phyloP scores from a whole-genome alignment of 1,139 yeast species.

The Taphrina communis region DNA sequence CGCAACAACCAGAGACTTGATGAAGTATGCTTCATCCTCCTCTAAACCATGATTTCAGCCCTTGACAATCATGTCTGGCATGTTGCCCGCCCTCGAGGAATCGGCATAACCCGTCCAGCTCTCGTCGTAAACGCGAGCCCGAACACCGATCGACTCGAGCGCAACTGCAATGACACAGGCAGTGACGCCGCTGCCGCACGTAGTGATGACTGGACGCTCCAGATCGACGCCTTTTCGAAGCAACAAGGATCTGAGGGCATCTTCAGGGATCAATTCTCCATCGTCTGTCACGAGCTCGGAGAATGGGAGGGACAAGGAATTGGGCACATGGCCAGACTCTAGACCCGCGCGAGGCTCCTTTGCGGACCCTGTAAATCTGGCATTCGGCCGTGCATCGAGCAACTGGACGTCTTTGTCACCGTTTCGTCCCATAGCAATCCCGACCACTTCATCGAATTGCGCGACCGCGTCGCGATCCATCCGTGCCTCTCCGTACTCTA shows the following conservation, averaged over 20 bases:
- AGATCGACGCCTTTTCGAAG: constrained; percentile 52
- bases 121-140: constrained; percentile 74
- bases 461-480: constrained; percentile 58
- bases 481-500: constrained; percentile 53
- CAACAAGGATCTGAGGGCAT: constrained; percentile 59
- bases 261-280: constrained; percentile 55
- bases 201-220: constrained; percentile 70
- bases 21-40: constrained; percentile 27
- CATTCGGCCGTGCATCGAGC: constrained; percentile 81
- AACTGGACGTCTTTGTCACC: constrained; percentile 60
- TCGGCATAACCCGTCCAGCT: constrained; percentile 76
- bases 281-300: constrained; percentile 61
- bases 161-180: constrained; percentile 83
- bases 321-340: constrained; percentile 87
- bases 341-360: constrained; percentile 91
- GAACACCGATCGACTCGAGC: constrained; percentile 62
- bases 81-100: constrained; percentile 48
- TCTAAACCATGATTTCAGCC: too few relatives aligned
- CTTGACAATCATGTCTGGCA: constrained; percentile 47
- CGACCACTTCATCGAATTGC: constrained; percentile 66
- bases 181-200: constrained; percentile 97
- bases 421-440: constrained; percentile 60
- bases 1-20: background rate
- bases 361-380: constrained; percentile 74
- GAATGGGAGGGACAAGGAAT: constrained; percentile 80